Conservation (phyloP, 2,329 filamentous ascomycete genomes). For the Clonostachys chloroleuca region DNA sequence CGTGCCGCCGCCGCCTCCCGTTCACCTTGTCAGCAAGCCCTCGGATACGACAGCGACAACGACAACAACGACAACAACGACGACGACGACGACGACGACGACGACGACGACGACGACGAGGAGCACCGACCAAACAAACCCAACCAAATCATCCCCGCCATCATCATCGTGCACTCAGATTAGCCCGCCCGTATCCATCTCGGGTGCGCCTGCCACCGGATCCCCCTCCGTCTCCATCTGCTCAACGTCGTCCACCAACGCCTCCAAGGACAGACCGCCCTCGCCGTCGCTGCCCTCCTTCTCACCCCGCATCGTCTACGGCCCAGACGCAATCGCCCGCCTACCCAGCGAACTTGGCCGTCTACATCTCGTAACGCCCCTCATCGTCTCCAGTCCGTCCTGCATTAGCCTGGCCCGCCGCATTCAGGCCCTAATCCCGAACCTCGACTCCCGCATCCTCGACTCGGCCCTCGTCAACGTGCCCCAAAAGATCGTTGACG, state of each 20-base stretch:
- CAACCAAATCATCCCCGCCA: background rate
- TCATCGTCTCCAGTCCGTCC: slow-evolving; percentile 31
- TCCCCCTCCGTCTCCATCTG: background rate
- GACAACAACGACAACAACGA: slow-evolving; percentile 1
- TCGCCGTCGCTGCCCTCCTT: background rate
- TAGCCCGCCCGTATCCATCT: background rate
- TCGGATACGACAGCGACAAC: background rate
- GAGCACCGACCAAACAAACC: background rate
- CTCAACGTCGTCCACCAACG: background rate
- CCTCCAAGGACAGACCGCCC: background rate
- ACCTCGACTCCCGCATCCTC: slow-evolving; percentile 22
- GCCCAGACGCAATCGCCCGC: slow-evolving; percentile 20
- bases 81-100: background rate
- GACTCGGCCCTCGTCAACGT: slow-evolving; percentile 22
- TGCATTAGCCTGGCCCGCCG: slow-evolving; percentile 23
- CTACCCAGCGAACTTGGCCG: slow-evolving; percentile 25
- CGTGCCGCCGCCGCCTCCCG: background rate
- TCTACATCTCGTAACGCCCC: slow-evolving; percentile 21
- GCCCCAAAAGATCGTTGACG: slow-evolving; percentile 16
- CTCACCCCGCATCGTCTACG: slow-evolving; percentile 26
- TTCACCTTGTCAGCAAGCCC: background rate
- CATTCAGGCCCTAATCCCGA: slow-evolving; percentile 24
- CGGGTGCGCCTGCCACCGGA: background rate
- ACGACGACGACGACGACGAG: slow-evolving; percentile 2
- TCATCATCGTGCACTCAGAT: background rate